A percentile compares a stretch with the other conserved stretches of the same genome.
Evolutionary conservation across 106 monocot genomes (phyloP).

Genomic region (Ottelia alismoides): DNA sequence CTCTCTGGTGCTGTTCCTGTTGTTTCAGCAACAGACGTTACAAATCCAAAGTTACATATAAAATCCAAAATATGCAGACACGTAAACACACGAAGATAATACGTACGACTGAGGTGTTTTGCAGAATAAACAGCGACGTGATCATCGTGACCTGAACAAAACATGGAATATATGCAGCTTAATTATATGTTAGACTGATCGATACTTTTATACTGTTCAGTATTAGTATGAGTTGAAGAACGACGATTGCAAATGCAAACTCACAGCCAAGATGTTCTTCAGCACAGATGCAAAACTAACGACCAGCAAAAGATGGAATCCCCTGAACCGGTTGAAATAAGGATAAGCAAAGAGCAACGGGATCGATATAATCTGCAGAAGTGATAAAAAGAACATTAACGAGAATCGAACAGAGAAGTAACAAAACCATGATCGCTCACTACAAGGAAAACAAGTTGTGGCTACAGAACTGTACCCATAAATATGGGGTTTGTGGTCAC

Average conservation of each 20-base stretch:
- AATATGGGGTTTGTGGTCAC: no score
- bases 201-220: not conserved
- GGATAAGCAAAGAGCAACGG: slow-evolving; percentile 44
- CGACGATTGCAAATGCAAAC: slow-evolving; percentile 13
- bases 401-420: no score
- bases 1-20: slow-evolving; percentile 31
- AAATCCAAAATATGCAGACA: not conserved
- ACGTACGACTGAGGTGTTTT: slow-evolving; percentile 58
- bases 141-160: slow-evolving; percentile 24
- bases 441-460: no score
- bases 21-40: no score
- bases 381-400: not conserved
- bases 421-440: no score
- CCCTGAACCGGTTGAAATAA: slow-evolving; percentile 37
- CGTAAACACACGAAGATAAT: not conserved
- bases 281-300: slow-evolving; percentile 45
- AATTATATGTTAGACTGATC: not conserved
- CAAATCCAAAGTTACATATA: not conserved
- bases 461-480: no score
- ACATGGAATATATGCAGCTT: not conserved
- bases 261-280: slow-evolving; percentile 46
- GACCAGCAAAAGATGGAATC: slow-evolving; percentile 23
- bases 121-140: slow-evolving; percentile 41
- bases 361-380: slow-evolving; percentile 36
- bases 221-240: not conserved